These are phyloP conservation scores for Porogramme epimiltina DNA, from an alignment of 1,284 basidiomycete genomes.

Conservation along the genomic window DNA sequence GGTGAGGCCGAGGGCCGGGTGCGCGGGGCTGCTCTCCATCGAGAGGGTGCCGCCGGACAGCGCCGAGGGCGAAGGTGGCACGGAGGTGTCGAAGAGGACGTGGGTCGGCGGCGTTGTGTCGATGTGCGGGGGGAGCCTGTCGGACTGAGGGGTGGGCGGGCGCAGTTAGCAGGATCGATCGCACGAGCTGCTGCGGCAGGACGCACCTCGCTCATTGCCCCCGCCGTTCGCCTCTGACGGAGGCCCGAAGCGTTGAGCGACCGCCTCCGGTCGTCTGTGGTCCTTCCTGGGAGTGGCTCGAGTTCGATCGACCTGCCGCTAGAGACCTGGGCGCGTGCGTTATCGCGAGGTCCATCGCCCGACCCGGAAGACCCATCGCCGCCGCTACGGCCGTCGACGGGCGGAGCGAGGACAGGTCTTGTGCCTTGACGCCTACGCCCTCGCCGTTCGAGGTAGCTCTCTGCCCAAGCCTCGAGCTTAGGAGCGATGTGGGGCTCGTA, in stretches of 20 bases:
- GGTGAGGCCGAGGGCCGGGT: constrained; percentile 1
- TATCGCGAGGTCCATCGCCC: constrained; percentile 6
- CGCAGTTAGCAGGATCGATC: neutral
- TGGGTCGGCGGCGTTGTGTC: constrained; percentile 48
- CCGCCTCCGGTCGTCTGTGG: constrained; percentile 57
- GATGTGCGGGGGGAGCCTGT: constrained; percentile 43
- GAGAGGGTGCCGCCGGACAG: constrained; percentile 14
- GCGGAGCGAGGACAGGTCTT: constrained; percentile 23
- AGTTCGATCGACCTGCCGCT: constrained; percentile 41
- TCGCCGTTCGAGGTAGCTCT: constrained; percentile 44
- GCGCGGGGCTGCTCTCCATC: constrained; percentile 10
- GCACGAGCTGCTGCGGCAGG: too few relatives aligned
- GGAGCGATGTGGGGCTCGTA: constrained; percentile 67
- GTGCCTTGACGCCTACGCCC: constrained; percentile 28
- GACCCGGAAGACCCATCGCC: constrained; percentile 1
- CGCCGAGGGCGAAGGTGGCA: constrained; percentile 35
- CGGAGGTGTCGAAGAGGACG: constrained; percentile 46
- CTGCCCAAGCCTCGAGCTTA: constrained; percentile 51
- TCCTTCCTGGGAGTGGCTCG: constrained; percentile 47
- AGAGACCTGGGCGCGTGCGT: constrained; percentile 17
- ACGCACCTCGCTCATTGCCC: constrained; percentile 49
- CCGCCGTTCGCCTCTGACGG: constrained; percentile 36
- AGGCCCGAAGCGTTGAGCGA: constrained; percentile 29
- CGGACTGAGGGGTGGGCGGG: constrained; percentile 35
- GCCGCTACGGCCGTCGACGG: constrained; percentile 5